phyloP scores from a whole-genome alignment of 2,329 filamentous ascomycete genomes.

The Arthrobotrys musiformis region DNA sequence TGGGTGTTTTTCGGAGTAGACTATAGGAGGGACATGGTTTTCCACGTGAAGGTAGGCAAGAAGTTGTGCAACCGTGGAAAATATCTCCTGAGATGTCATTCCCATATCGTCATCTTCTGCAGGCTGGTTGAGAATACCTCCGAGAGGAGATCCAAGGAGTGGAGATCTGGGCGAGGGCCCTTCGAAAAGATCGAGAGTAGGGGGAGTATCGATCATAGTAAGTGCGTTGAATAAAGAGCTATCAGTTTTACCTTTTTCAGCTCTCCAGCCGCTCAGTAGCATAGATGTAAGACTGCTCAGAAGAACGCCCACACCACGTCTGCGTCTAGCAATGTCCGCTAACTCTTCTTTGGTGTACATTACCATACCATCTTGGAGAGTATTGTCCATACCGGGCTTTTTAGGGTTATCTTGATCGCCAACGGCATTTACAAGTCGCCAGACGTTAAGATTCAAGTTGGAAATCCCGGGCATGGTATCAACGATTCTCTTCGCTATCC shows the following conservation, averaged over 20 bases:
- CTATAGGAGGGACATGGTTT: constrained; percentile 47
- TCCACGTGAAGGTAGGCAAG: constrained; percentile 52
- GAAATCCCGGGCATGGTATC: constrained; percentile 23
- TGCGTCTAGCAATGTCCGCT: constrained; percentile 32
- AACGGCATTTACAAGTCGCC: constrained; percentile 36
- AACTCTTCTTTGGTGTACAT: constrained; percentile 14
- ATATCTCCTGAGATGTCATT: constrained; percentile 51
- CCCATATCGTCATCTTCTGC: neutral
- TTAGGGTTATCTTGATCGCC: constrained; percentile 39
- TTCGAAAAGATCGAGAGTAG: constrained; percentile 23
- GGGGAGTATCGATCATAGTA: constrained; percentile 42
- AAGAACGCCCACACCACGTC: constrained; percentile 43
- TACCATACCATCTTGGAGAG: constrained; percentile 36
- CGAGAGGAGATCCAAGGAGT: constrained; percentile 31
- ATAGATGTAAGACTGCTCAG: constrained; percentile 53
- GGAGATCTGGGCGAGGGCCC: neutral
- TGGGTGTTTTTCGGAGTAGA: constrained; percentile 48
- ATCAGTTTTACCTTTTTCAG: constrained; percentile 14
- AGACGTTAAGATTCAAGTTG: constrained; percentile 33
- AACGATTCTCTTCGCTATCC: constrained; percentile 41
- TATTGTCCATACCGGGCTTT: constrained; percentile 30
- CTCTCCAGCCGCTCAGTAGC: constrained; percentile 46
- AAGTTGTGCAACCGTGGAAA: constrained; percentile 45
- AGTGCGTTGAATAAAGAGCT: constrained; percentile 32
- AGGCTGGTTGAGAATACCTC: constrained; percentile 13